Evolutionary conservation across 371 early-diverging fungal species (phyloP).

Genomic region (Mortierella sp.): DNA sequence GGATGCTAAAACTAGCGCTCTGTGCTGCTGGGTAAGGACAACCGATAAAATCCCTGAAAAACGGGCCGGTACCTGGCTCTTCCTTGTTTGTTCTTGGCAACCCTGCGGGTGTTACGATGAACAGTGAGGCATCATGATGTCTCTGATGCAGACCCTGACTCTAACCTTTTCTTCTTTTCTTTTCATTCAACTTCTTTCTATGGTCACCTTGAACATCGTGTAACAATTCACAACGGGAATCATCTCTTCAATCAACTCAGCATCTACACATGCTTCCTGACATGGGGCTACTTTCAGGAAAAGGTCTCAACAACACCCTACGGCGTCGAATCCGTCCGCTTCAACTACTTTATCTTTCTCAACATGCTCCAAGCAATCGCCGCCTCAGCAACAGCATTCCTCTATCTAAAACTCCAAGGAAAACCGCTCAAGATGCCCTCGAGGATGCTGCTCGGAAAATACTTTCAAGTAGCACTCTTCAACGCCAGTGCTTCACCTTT

Average conservation of each 20-base stretch:
- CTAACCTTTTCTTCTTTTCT: not conserved
- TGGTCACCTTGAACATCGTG: not conserved
- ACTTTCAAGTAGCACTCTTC: constrained; percentile 83
- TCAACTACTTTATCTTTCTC: constrained; percentile 91
- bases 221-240: not conserved
- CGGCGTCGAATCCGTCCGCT: constrained; percentile 72
- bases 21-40: constrained; percentile 40
- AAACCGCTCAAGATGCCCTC: constrained; percentile 52
- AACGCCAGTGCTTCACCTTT: constrained; percentile 90
- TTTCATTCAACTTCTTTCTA: not conserved
- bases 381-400: constrained; percentile 82
- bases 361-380: constrained; percentile 88
- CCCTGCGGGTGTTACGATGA: constrained; percentile 1
- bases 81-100: not conserved
- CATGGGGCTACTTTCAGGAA: constrained; percentile 96
- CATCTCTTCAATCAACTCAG: constrained; percentile 47
- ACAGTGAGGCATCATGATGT: not conserved
- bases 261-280: constrained; percentile 94
- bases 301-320: constrained; percentile 90
- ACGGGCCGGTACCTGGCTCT: not conserved
- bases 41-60: not conserved
- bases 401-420: constrained; percentile 76
- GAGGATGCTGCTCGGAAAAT: constrained; percentile 57
- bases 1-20: constrained; percentile 47
- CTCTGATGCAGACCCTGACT: not conserved